Base-by-base conservation (phyloP, 2,329 filamentous ascomycete genomes). In the Paracorniculantispora psalliotae region DNA sequence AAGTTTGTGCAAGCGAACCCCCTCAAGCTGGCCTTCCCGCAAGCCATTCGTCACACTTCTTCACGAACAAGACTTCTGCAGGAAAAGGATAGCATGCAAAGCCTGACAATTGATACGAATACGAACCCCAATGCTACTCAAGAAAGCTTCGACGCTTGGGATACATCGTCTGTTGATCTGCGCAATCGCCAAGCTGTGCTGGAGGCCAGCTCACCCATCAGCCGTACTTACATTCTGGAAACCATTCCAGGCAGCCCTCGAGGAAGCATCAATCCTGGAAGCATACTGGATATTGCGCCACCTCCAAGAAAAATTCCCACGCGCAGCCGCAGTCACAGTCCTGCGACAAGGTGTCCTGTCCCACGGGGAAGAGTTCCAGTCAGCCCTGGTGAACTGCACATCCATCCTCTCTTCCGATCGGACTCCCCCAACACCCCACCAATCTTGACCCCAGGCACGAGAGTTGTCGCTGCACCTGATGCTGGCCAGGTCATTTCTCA, bases 61-160 rank as follows among this genome's bases (percentile, higher is more conserved):
- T 87, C 84, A 41, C 82, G 75, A 67, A 83, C 81, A 2, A 78
- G 78, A 49, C 72, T 88, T 35, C 70, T 87, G 2, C 72, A 77
- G 15, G 64, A 67, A 6, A 73, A 69, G 59, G 74, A 77, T 55
- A 75, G 72, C 23, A 73, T 73, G 25, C 56, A 46, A 12, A 70
- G 77, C 2, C 64, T 72, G 7, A 86, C 84, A 1, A 68, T 81
- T 10, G 79, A 82, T 6, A 81, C 80, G 0, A 70, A 66, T 43
- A 61, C 67, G 8, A 70, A 73, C 48, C 69, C 69, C 17, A 71
- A 71, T 39, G 73, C 73, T 37, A 66, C 69, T 15, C 81, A 82
- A n/a, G 86, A 89, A 61, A 82, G 83, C 1, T 91, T 91, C 66
- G 88, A 91, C 65, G 85, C 81, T 2, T 91, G 89, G 89, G 88